A percentile compares a stretch with the other conserved stretches of the same genome.
phyloP scores from a whole-genome alignment of 352 stramenopile species.

The Phytophthora niederhauseri region DNA sequence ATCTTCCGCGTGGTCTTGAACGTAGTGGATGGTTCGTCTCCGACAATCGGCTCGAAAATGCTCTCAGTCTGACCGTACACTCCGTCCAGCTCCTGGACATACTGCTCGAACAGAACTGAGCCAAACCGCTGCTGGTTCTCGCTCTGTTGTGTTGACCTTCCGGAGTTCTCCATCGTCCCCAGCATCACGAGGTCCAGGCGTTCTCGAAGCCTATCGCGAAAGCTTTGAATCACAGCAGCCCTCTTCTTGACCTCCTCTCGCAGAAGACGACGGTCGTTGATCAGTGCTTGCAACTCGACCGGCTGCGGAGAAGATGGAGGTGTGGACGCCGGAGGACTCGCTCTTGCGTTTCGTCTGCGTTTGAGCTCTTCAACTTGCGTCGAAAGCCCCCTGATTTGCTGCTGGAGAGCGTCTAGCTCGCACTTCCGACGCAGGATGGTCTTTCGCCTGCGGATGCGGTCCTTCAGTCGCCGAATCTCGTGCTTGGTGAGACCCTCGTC shows the following conservation, averaged over 20 bases:
- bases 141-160: too few species aligned
- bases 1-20: slow-evolving; percentile 7
- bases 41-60: background rate
- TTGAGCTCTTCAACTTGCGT: slow-evolving; percentile 9
- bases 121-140: background rate
- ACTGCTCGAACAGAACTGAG: slow-evolving; percentile 11
- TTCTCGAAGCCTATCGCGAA: background rate
- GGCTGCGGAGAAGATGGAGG: too few species aligned
- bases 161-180: too few species aligned
- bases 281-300: too few species aligned
- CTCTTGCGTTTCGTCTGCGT: background rate
- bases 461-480: slow-evolving; percentile 6
- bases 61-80: slow-evolving; percentile 11
- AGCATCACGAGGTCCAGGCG: too few species aligned
- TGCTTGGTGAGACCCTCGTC: slow-evolving; percentile 4
- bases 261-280: slow-evolving; percentile 7
- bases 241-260: slow-evolving; percentile 9
- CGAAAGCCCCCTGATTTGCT: slow-evolving; percentile 7
- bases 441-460: slow-evolving; percentile 18
- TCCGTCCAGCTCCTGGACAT: background rate
- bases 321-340: too few species aligned
- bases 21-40: background rate
- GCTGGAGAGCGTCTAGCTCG: slow-evolving; percentile 4
- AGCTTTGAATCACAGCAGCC: background rate
- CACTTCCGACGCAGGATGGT: slow-evolving; percentile 6